Evolutionary conservation across 2,329 filamentous ascomycete genomes (phyloP), one percentile per base, ranked within the genome.

Genomic region (Penicillium sp.): DNA sequence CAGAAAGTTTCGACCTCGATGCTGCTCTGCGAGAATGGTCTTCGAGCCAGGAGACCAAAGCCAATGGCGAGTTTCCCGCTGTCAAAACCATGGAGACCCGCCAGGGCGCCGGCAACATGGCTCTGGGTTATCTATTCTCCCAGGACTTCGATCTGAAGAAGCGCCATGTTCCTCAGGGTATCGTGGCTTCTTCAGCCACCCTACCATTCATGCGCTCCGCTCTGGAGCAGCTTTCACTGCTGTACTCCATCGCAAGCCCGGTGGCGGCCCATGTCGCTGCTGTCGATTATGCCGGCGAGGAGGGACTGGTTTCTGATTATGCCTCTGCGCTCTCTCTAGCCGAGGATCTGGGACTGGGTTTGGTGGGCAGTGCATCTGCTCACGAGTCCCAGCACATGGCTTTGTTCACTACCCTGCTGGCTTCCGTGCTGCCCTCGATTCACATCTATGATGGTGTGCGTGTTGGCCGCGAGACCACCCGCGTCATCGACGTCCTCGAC

Each of bases 321-420:
- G 81, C 83, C 45, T 80, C 82, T 27, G 84, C 87, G 3, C 75
- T 97, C 58, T 80, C 83, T 50, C 71, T 91, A 33, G 86, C 88
- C 7, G 93, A 97, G 65, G 93, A 97, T 54, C 78, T 97, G 10
- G 91, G 93, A 11, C 75, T 97, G 18, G 90, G 84, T 32, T 76
- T 98, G 28, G 80, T 98, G 32, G 80, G 86, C 50, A 95, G 88
- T 64, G 81, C 81, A 37, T 95, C 89, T 19, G 82, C 86, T 19
- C 90, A 94, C 54, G 93, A 98, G 72, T 78, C 86, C 33, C 93
- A 98, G 75, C 93, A 98, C 71, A 95, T 95, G 85, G 80, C 89
- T 6, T 71, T 95, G n/a, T 83, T 94, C 56, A 80, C 89, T 1
- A 95, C 88, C 3, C 71, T 94, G 16, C 73, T 94, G 46, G 85